A percentile compares a stretch with the other conserved stretches of the same genome.
These are phyloP conservation scores for Aspergillus felis DNA, from an alignment of 2,329 filamentous ascomycete genomes.

Conservation along the genomic window DNA sequence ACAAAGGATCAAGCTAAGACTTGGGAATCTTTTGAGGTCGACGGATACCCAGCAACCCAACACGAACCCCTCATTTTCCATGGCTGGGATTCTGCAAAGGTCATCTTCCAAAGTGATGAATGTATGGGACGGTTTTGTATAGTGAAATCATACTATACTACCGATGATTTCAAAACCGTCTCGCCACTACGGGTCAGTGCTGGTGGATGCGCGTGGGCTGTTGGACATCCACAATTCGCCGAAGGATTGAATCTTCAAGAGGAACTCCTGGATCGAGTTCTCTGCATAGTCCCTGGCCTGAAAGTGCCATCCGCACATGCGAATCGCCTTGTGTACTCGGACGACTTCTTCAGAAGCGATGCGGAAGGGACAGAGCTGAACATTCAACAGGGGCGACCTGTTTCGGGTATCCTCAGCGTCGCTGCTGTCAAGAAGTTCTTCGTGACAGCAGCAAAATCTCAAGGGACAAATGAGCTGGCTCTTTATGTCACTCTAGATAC, in stretches of 20 bases:
- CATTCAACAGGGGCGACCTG: slow-evolving; percentile 67
- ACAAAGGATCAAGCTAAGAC: slow-evolving; percentile 78
- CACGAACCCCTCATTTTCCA: slow-evolving; percentile 57
- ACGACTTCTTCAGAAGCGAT: slow-evolving; percentile 71
- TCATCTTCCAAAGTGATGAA: slow-evolving; percentile 75
- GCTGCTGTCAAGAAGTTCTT: slow-evolving; percentile 83
- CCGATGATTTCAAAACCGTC: slow-evolving; percentile 72
- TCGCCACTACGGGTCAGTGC: slow-evolving; percentile 65
- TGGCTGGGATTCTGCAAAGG: slow-evolving; percentile 74
- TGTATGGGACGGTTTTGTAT: slow-evolving; percentile 63
- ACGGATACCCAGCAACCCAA: slow-evolving; percentile 25
- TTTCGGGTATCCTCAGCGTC: slow-evolving; percentile 76
- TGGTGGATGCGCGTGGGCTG: slow-evolving; percentile 82
- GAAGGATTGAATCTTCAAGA: slow-evolving; percentile 53
- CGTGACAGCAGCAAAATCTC: slow-evolving; percentile 74
- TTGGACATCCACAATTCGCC: slow-evolving; percentile 65
- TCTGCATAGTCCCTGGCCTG: slow-evolving; percentile 75
- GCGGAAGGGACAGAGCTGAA: slow-evolving; percentile 63
- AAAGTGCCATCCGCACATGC: slow-evolving; percentile 69
- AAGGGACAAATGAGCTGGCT: slow-evolving; percentile 82
- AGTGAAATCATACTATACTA: slow-evolving; percentile 68
- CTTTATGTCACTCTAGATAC: slow-evolving; percentile 86
- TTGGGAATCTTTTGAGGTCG: slow-evolving; percentile 71
- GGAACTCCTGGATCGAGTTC: slow-evolving; percentile 64
- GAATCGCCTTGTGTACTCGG: slow-evolving; percentile 74